Evolutionary conservation across 23 red algal genomes (phyloP).

Genomic region (Gracilaria domingensis): DNA sequence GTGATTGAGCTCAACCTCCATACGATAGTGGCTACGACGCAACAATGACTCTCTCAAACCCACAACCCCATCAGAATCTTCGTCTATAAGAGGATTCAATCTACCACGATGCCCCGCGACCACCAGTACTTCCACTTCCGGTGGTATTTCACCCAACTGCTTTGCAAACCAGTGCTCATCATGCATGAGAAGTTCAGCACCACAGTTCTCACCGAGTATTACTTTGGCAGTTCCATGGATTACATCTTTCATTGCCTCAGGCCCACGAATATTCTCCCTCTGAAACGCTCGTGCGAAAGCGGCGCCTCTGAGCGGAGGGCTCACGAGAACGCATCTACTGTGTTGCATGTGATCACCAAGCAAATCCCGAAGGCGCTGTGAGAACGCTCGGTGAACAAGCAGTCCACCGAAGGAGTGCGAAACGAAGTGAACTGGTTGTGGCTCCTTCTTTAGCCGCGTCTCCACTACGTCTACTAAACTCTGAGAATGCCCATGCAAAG

Average conservation of each 20-base stretch:
- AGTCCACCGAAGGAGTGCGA: slow-evolving; percentile 74
- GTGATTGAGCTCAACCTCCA: slow-evolving; percentile 45
- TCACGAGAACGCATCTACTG: slow-evolving; percentile 59
- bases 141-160: slow-evolving; percentile 39
- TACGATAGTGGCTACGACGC: slow-evolving; percentile 34
- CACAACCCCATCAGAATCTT: slow-evolving; percentile 71
- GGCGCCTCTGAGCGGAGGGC: slow-evolving; percentile 56
- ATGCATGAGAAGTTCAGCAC: slow-evolving; percentile 50
- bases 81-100: slow-evolving; percentile 65
- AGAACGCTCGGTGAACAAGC: slow-evolving; percentile 62
- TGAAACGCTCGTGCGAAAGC: slow-evolving; percentile 65
- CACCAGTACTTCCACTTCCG: slow-evolving; percentile 58
- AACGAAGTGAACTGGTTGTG: slow-evolving; percentile 52
- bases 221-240: slow-evolving; percentile 36
- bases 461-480: slow-evolving; percentile 50
- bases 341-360: slow-evolving; percentile 19
- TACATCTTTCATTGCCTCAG: slow-evolving; percentile 30
- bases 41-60: slow-evolving; percentile 55
- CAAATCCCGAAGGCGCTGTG: slow-evolving; percentile 32
- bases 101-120: slow-evolving; percentile 44
- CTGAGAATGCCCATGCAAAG: slow-evolving; percentile 50
- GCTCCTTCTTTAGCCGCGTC: slow-evolving; percentile 25
- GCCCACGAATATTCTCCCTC: slow-evolving; percentile 26
- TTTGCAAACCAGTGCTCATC: slow-evolving; percentile 54
- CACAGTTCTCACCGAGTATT: slow-evolving; percentile 43